Evolutionary conservation across 306 rosid species (phyloP).

Genomic region (Mimosa pudica): DNA sequence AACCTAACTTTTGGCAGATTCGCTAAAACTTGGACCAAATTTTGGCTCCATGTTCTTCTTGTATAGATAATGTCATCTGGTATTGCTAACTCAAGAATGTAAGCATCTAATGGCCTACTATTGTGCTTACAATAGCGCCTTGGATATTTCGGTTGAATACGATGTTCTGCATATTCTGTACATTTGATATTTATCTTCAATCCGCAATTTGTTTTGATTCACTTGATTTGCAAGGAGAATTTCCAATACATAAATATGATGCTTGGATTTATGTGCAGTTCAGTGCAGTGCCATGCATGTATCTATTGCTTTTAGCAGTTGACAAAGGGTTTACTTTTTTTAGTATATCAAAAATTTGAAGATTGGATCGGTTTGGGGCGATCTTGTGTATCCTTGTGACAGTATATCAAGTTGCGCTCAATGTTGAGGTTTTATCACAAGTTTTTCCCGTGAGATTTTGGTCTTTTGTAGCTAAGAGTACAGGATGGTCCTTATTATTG

Average conservation of each 20-base stretch:
- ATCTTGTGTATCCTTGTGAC: neutral
- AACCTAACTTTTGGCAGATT: conserved; percentile 16
- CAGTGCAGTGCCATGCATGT: neutral
- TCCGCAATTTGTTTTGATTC: neutral
- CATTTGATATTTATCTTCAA: neutral
- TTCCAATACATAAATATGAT: neutral
- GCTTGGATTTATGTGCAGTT: neutral
- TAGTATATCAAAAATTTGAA: neutral
- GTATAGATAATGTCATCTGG: neutral
- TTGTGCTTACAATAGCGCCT: neutral
- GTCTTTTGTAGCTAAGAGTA: no score
- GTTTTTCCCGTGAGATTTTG: no score
- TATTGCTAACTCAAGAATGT: conserved; percentile 3
- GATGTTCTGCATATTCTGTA: neutral
- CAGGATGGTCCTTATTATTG: no score
- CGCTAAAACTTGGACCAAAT: conserved; percentile 9
- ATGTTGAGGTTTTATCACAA: no score
- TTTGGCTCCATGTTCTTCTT: conserved; percentile 10
- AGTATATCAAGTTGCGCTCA: neutral
- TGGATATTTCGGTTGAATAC: neutral
- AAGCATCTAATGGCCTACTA: neutral
- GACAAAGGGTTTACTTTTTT: neutral
- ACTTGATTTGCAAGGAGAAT: conserved; percentile 19
- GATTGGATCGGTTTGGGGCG: neutral
- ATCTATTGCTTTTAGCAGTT: neutral